Base-by-base conservation (phyloP, 1,139 yeast genomes). In the Groenewaldozyma sp. region DNA sequence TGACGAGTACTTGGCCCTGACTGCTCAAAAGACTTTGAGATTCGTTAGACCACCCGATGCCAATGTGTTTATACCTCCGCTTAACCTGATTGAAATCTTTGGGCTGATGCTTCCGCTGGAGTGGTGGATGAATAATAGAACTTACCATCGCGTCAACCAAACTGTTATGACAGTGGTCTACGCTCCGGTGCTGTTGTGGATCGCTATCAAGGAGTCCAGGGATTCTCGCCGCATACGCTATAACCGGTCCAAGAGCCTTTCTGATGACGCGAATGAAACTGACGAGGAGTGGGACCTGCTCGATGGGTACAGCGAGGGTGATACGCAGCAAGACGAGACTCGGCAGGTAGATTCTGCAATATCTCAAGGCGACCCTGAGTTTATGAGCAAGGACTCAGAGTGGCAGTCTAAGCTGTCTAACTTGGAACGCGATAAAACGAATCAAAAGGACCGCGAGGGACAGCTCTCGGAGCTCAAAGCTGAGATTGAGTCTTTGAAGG, bases 41-140 rank as follows among this genome's bases (percentile, higher is more conserved):
- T 86, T 82, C 55, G 76, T 84, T 40, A 72, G 95, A 49, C 94
- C 95, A 0, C 95, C 95, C 0, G 95, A 86, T 62, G 79, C 77
- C 44, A 78, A 82, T 53, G 82, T 84, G 34, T 86, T 77, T 56
- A 88, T 84, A 24, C 93, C 95, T 4, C 95, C 95, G 5, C 69
- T 84, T 46, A 86, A 86, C 56, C 58, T 86, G 49, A 62, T 86
- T 45, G 95, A 86, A 57, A 37, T 78, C 2, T 37, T 70, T 2
- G 55, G 79, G 38, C 59, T 55, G 53, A 64, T 58, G 21, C 20
- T 63, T 45, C 50, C 81, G 68, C 49, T 60, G 22, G 53, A 54
- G 38, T 64, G 68, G 67, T 57, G 65, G 60, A 39, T 67, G 49
- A 38, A 52, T 10, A 46, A 62, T 22, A 51, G 44, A 21, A 51